Evolutionary conservation across 2,329 filamentous ascomycete species (phyloP), one percentile per base, ranked within the genome.

Genomic region (Fusarium devonianum): DNA sequence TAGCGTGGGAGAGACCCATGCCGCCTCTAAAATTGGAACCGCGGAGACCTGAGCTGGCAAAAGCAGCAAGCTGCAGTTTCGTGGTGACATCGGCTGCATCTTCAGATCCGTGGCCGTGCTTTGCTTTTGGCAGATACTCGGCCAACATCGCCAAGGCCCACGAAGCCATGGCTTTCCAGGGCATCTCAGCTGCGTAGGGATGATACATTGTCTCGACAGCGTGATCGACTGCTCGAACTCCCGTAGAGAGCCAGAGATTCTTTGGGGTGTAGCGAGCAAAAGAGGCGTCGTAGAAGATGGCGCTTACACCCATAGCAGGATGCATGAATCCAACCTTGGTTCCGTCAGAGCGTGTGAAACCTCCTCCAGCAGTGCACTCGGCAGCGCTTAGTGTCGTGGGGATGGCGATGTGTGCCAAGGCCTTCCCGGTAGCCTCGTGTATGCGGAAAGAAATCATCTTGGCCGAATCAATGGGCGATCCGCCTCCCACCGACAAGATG

Each of bases 301-400:
- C 25, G 23, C 41, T 32, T 23, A 58, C 41, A 4, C 44, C 51
- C 55, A 58, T 63, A 23, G 35, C 55, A 21, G 51, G 35, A 45
- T 63, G 55, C 61, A 62, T 60, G 46, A 54, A 53, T 21, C 59
- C 63, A 49, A 60, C 45, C 38, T 63, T 63, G 47, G 51, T 46
- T 21, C 53, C 55, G 34, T 56, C 49, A 29, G 41, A 40, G 28
- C 50, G 49, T 30, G 63, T 66, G 60, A 62, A 66, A 63, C 63
- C 59, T 36, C 49, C 61, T 26, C 55, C 58, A 35, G 59, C 57
- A 17, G 61, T 56, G 33, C 54, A 63, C 25, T 60, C 52, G 22
- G 59, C 63, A 28, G 55, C 63, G 48, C 52, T 58, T n/a, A 52
- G 55, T 12, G 52, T 60, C 41, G 46, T 58, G 23, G 45, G 55